Percentiles rank a stretch among this genome's conserved stretches.
phyloP scores from a whole-genome alignment of 495 filamentous ascomycete genomes.

The Neurospora sp. region DNA sequence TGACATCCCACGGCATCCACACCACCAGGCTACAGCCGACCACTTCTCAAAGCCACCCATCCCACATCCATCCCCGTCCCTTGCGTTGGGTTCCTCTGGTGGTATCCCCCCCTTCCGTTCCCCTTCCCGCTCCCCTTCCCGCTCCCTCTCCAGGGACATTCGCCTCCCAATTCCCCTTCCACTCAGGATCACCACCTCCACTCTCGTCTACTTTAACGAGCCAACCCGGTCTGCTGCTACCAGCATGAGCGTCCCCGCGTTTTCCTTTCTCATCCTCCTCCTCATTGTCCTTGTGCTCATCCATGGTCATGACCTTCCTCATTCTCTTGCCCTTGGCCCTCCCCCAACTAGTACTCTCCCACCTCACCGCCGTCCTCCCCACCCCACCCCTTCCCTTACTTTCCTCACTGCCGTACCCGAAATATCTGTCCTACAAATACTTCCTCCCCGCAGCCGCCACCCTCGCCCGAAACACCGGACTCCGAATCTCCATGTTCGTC shows the following conservation, averaged over 20 bases:
- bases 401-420: neutral
- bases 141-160: neutral
- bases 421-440: conserved; percentile 49
- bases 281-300: neutral
- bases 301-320: neutral
- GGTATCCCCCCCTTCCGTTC: neutral
- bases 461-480: conserved; percentile 70
- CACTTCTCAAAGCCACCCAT: neutral
- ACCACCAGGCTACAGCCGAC: neutral
- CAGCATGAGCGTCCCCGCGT: neutral
- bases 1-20: neutral
- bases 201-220: neutral
- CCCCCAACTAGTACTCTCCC: neutral
- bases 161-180: neutral
- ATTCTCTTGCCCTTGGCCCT: neutral
- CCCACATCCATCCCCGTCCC: neutral
- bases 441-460: conserved; percentile 86
- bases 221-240: neutral
- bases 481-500: conserved; percentile 70
- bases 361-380: neutral
- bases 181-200: neutral
- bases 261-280: neutral
- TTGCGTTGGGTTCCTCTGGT: neutral
- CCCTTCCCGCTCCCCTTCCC: neutral
- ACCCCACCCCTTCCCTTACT: no score